phyloP scores from a whole-genome alignment of 331 rosid genomes.

The Erythrophleum ivorense region DNA sequence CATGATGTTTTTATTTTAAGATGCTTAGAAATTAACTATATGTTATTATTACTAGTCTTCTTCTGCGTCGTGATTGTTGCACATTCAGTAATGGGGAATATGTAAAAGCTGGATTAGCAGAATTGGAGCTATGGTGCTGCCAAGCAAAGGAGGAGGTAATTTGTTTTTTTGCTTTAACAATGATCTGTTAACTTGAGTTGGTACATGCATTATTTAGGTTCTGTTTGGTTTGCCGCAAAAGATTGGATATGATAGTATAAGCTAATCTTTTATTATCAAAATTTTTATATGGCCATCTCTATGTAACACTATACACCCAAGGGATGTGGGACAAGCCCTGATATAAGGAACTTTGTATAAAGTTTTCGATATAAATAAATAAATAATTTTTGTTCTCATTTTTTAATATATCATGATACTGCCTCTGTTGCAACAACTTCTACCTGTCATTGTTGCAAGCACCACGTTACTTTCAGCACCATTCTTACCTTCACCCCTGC shows the following conservation, averaged over 20 bases:
- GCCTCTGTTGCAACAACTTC: background rate
- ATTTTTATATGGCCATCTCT: background rate
- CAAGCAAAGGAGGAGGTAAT: conserved; percentile 95
- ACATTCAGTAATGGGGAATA: conserved; percentile 98
- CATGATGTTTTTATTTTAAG: conserved; percentile 15
- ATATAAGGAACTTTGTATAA: background rate
- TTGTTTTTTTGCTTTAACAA: conserved; percentile 3
- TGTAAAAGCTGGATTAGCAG: conserved; percentile 97
- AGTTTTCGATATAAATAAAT: background rate
- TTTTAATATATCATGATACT: background rate
- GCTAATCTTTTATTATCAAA: background rate
- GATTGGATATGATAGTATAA: background rate
- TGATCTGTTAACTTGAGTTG: conserved; percentile 31
- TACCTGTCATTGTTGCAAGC: background rate
- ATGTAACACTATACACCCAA: background rate
- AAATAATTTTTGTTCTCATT: background rate
- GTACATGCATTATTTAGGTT: conserved; percentile 31
- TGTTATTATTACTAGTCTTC: conserved; percentile 68
- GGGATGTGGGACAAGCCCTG: background rate
- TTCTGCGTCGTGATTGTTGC: conserved; percentile 97
- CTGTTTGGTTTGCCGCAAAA: background rate
- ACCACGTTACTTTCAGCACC: background rate
- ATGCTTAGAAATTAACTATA: conserved; percentile 24
- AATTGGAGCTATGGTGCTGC: conserved; percentile 96
- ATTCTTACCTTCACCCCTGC: background rate